phyloP scores from a whole-genome alignment of 2,329 filamentous ascomycete species.

The Coniella vitis region DNA sequence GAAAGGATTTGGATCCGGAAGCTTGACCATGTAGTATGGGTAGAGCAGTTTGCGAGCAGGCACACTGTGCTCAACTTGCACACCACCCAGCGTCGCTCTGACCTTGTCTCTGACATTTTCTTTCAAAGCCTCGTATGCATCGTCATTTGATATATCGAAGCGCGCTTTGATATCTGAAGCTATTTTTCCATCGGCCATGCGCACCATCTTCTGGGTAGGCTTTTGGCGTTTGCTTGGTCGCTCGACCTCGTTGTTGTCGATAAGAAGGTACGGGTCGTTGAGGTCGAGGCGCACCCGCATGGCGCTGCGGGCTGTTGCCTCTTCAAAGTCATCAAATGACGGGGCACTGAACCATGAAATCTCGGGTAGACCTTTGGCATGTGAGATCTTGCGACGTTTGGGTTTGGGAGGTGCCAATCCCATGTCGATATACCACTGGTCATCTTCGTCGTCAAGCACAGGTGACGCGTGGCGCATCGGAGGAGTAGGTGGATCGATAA shows the following conservation, averaged over 20 bases:
- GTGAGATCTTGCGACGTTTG: constrained; percentile 58
- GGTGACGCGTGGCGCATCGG: constrained; percentile 6
- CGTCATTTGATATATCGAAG: constrained; percentile 95
- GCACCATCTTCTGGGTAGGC: constrained; percentile 52
- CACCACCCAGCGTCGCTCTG: constrained; percentile 80
- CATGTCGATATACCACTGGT: constrained; percentile 59
- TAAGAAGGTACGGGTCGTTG: constrained; percentile 78
- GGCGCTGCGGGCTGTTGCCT: constrained; percentile 62
- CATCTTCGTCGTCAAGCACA: constrained; percentile 36
- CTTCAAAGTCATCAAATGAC: constrained; percentile 74
- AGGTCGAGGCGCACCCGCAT: constrained; percentile 79
- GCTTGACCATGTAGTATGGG: constrained; percentile 89
- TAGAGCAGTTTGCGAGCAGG: constrained; percentile 87
- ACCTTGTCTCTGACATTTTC: constrained; percentile 97
- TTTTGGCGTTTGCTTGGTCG: constrained; percentile 54
- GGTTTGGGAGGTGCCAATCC: constrained; percentile 41
- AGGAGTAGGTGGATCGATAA: constrained; percentile 42
- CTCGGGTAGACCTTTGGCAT: constrained; percentile 45
- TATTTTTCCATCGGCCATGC: constrained; percentile 61
- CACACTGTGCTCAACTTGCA: constrained; percentile 90
- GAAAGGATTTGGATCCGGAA: constrained; percentile 61
- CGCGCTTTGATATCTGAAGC: constrained; percentile 69
- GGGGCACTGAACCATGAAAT: constrained; percentile 57
- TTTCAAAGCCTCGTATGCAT: constrained; percentile 90
- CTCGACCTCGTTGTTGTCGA: constrained; percentile 68